Evolutionary conservation across 2,329 filamentous ascomycete genomes (phyloP).

Genomic region (Talaromyces piceae): DNA sequence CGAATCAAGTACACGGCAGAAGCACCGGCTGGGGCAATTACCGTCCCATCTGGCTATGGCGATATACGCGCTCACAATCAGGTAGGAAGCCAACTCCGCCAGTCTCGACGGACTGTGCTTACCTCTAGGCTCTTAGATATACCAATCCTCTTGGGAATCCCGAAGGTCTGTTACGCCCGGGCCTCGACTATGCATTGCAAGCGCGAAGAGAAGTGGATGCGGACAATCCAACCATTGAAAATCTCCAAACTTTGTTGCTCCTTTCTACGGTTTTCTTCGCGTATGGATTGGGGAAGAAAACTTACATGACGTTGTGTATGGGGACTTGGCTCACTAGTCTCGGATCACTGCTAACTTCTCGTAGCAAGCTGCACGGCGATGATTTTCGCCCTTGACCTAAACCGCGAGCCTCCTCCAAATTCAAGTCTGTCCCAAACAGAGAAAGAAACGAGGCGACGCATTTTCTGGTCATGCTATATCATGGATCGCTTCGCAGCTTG

Average conservation of each 20-base stretch:
- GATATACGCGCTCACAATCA: constrained; percentile 52
- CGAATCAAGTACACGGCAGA: constrained; percentile 65
- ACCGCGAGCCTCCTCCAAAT: constrained; percentile 63
- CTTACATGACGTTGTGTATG: constrained; percentile 76
- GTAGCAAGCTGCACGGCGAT: constrained; percentile 72
- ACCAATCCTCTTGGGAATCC: constrained; percentile 60
- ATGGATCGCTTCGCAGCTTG: constrained; percentile 78
- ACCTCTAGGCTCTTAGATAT: constrained; percentile 49
- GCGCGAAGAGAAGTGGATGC: constrained; percentile 65
- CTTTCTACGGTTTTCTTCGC: constrained; percentile 70
- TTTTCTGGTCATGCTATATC: constrained; percentile 85
- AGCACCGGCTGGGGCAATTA: constrained; percentile 61
- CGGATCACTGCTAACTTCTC: background rate
- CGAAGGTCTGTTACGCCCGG: constrained; percentile 58
- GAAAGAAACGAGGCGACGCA: constrained; percentile 65
- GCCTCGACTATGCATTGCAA: constrained; percentile 65
- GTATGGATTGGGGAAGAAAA: constrained; percentile 71
- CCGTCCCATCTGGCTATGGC: constrained; percentile 45
- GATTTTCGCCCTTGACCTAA: constrained; percentile 72
- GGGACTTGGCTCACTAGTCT: background rate
- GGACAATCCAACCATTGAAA: constrained; percentile 74
- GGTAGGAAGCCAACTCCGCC: constrained; percentile 37
- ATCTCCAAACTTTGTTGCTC: constrained; percentile 66
- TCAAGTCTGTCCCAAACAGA: constrained; percentile 59
- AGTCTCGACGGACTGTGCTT: constrained; percentile 12